A percentile compares a stretch with the other conserved stretches of the same genome.
Evolutionary conservation across 2,329 filamentous ascomycete species (phyloP).

Genomic region (Verticillium tricorpus): DNA sequence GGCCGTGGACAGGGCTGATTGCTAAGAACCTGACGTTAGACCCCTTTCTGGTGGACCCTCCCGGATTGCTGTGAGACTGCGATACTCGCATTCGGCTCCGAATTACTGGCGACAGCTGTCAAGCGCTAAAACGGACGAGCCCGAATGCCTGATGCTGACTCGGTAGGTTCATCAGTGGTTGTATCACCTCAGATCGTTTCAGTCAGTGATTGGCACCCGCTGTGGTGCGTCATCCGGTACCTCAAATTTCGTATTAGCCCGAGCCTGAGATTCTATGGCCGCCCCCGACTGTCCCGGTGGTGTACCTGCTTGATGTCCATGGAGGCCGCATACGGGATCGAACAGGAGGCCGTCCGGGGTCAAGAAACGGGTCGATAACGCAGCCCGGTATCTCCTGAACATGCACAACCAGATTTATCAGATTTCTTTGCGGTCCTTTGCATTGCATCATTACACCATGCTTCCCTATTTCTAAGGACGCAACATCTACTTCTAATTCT

Average conservation of each 20-base stretch:
- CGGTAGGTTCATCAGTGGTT: background rate
- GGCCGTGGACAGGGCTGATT: background rate
- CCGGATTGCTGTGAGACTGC: background rate
- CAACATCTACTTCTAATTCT: background rate
- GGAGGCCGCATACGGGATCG: background rate
- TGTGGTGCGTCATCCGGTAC: background rate
- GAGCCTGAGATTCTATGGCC: background rate
- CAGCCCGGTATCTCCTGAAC: background rate
- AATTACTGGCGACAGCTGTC: background rate
- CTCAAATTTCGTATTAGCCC: background rate
- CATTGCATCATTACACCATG: background rate
- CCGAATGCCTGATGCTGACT: background rate
- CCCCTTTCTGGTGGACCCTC: background rate
- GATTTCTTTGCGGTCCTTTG: background rate
- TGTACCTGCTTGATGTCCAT: background rate
- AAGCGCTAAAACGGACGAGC: background rate
- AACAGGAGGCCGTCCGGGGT: background rate
- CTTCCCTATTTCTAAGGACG: background rate
- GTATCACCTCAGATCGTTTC: background rate
- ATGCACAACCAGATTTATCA: background rate
- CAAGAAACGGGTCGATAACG: background rate
- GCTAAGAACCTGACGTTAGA: background rate
- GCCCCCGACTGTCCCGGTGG: background rate
- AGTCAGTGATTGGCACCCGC: background rate
- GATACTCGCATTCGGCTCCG: background rate